A percentile compares a stretch with the other conserved stretches of the same genome.
Conservation (phyloP, 495 filamentous ascomycete species). For the Aspergillus saccharolyticus region DNA sequence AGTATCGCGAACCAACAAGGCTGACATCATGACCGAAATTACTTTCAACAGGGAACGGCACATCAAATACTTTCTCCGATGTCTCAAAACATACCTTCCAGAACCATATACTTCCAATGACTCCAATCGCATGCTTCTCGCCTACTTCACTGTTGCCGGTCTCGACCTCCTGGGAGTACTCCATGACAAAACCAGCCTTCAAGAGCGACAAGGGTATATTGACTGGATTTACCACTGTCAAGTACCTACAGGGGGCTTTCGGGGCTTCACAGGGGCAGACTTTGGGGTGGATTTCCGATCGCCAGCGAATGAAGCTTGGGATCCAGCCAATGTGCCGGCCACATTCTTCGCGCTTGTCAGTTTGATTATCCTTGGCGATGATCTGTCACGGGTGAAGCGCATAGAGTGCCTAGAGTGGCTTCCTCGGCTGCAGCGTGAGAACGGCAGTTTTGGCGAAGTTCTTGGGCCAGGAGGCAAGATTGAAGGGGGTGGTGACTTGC, state of each 20-base stretch:
- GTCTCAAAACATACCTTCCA: conserved; percentile 76
- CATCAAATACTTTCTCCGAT: conserved; percentile 89
- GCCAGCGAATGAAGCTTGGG: conserved; percentile 53
- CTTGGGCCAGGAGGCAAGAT: conserved; percentile 55
- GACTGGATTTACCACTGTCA: conserved; percentile 75
- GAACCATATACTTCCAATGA: conserved; percentile 78
- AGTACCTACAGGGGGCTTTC: conserved; percentile 71
- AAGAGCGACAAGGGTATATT: conserved; percentile 56
- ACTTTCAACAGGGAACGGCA: conserved; percentile 66
- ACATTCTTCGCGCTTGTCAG: conserved; percentile 81
- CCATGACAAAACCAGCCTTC: conserved; percentile 46
- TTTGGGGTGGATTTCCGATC: conserved; percentile 43
- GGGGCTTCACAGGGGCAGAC: conserved; percentile 67
- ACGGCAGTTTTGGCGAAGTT: conserved; percentile 91
- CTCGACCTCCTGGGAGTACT: conserved; percentile 72
- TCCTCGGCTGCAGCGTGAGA: conserved; percentile 65
- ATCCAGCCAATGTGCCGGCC: conserved; percentile 77
- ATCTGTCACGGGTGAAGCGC: conserved; percentile 62
- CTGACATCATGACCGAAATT: conserved; percentile 32
- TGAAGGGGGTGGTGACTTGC: conserved; percentile 74
- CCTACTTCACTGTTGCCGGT: conserved; percentile 79
- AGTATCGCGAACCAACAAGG: neutral
- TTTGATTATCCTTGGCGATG: conserved; percentile 70
- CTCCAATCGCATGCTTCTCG: conserved; percentile 81
- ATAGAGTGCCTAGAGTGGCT: conserved; percentile 68